Base-by-base conservation (phyloP, 139 green algal species). In the Chlamydomonas sp. region DNA sequence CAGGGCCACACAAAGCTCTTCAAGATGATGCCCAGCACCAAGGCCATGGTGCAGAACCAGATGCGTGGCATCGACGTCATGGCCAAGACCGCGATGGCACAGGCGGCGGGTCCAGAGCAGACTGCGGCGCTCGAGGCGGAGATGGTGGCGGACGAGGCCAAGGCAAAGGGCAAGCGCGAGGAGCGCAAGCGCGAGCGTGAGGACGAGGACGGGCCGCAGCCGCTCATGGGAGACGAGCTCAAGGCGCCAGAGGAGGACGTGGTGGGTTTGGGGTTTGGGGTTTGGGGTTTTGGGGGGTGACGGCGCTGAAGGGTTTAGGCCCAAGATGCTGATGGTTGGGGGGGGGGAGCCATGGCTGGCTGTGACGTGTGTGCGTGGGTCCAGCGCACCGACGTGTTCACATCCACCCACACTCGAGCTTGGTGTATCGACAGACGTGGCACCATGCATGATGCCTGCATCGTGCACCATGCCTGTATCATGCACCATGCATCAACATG, bases 1-100 rank as follows among this genome's bases (percentile, higher is more conserved):
- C 73, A 87, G 67, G 76, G 76, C 26, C 77, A 60, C 65, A 81
- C 36, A 16, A 75, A 73, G 49, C 75, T 86, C 33, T 84, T 89
- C 50, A 78, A 74, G 70, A 36, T 57, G 43, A 54, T 16, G 66
- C 38, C 78, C 35, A 74, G 34, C 13, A 60, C 66, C 13, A 84
- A 81, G 61, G 67, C 71, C 28, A 30, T 85, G 22, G 31, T 80
- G 26, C 33, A 75, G 8, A 90, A 90, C 58, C 31, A 37, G 35
- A 79, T 74, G 67, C 38, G 70, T 13, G 73, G 79, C 31, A 69
- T 65, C n/a, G 10, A 35, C 1, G 5, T 81, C 10, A n/a, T n/a
- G n/a, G n/a, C n/a, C n/a, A 26, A 36, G 13, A 73, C 63, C 35
- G 65, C 75, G 48, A 49, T 81, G 24, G 68, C 73, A 28, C 28